A percentile compares a stretch with the other conserved stretches of the same genome.
Conservation (phyloP, 331 rosid genomes). For the Malus hybrid region DNA sequence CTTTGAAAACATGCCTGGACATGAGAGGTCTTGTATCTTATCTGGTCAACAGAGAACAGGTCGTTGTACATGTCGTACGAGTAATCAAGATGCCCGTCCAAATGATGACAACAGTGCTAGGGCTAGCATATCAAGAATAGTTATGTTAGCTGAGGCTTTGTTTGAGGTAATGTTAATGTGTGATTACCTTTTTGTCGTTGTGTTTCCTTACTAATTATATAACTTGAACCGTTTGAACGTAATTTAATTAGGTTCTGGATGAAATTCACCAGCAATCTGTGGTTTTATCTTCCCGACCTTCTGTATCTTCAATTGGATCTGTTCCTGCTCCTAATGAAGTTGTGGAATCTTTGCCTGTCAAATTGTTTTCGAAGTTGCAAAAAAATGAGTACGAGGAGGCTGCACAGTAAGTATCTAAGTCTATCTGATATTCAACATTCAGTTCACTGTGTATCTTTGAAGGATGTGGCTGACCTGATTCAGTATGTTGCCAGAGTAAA, state of each 20-base stretch:
- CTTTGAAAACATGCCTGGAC: slow-evolving; percentile 87
- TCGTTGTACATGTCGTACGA: slow-evolving; percentile 70
- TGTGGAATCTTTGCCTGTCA: slow-evolving; percentile 95
- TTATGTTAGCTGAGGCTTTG: slow-evolving; percentile 96
- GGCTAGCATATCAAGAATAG: slow-evolving; percentile 99
- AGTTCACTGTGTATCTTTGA: neutral
- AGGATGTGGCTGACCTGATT: neutral
- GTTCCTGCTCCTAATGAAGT: slow-evolving; percentile 94
- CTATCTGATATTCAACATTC: neutral
- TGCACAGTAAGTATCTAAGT: slow-evolving; percentile 67
- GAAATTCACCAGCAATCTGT: slow-evolving; percentile 99
- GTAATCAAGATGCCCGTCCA: slow-evolving; percentile 41
- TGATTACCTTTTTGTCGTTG: slow-evolving; percentile 12
- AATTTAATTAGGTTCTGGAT: slow-evolving; percentile 99
- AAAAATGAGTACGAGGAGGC: slow-evolving; percentile 79
- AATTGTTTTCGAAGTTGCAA: slow-evolving; percentile 56
- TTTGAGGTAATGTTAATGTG: slow-evolving; percentile 65
- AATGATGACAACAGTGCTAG: slow-evolving; percentile 78
- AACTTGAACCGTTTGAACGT: slow-evolving; percentile 47
- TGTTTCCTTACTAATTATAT: slow-evolving; percentile 28
- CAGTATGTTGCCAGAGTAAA: neutral
- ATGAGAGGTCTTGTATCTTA: slow-evolving; percentile 83
- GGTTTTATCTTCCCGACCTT: slow-evolving; percentile 87
- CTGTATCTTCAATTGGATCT: slow-evolving; percentile 95
- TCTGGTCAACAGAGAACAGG: slow-evolving; percentile 95